These are phyloP conservation scores for Xanthoceras sorbifolium DNA, from an alignment of 345 rosid genomes.

Conservation along the genomic window DNA sequence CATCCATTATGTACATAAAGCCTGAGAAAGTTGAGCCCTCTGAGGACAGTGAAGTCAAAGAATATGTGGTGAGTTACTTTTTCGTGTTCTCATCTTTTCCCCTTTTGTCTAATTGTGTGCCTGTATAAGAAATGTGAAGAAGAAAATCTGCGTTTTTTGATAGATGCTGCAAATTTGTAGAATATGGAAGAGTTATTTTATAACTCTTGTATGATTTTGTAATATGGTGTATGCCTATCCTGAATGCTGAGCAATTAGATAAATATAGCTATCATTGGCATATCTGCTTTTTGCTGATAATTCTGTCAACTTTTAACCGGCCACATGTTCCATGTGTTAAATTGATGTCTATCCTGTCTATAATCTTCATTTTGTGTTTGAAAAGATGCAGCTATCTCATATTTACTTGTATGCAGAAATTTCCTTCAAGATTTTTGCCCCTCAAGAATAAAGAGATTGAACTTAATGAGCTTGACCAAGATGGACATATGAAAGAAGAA, in stretches of 20 bases:
- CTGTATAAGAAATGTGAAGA: not conserved
- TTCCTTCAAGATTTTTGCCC: constrained; percentile 45
- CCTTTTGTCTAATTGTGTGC: not conserved
- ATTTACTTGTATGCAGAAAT: constrained; percentile 50
- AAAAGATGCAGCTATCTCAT: not conserved
- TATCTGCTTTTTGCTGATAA: not conserved
- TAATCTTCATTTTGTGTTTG: not conserved
- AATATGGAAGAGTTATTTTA: not conserved
- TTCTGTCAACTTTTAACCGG: not conserved
- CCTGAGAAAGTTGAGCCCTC: constrained; percentile 57
- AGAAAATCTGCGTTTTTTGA: not conserved
- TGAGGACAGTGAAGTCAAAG: constrained; percentile 46
- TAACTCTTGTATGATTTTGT: not conserved
- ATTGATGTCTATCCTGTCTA: not conserved
- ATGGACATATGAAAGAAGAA: constrained; percentile 34
- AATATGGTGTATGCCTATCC: not conserved
- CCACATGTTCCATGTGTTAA: not conserved
- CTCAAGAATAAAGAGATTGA: constrained; percentile 52
- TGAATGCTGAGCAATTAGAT: not conserved
- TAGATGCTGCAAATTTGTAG: not conserved
- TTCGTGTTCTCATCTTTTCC: not conserved
- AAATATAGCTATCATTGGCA: not conserved
- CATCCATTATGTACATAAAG: constrained; percentile 55
- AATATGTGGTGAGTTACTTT: constrained; percentile 54
- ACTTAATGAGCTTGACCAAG: constrained; percentile 44